Conservation (phyloP, 192 early-diverging fungal species). For the Coemansia sp. region DNA sequence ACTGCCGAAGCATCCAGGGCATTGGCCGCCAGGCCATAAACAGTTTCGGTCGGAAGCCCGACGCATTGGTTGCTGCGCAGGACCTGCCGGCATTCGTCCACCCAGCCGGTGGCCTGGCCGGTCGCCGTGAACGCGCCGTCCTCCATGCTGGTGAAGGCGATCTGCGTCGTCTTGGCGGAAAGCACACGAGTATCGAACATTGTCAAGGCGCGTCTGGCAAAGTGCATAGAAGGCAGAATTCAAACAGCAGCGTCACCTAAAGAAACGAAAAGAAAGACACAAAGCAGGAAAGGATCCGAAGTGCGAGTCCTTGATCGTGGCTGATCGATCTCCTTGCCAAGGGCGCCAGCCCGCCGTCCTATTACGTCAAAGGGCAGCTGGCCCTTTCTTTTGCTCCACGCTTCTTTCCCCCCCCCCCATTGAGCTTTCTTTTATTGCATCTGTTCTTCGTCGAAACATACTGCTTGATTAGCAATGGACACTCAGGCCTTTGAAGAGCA, state of each 20-base stretch:
- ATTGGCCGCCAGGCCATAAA: conserved; percentile 94
- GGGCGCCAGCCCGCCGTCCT: too few species aligned
- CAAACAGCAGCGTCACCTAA: background rate
- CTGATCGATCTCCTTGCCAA: too few species aligned
- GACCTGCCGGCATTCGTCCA: conserved; percentile 51
- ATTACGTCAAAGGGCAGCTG: background rate
- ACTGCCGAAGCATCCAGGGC: conserved; percentile 67
- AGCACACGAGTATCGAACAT: conserved; percentile 13
- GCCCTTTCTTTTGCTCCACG: background rate
- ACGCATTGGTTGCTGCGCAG: conserved; percentile 60
- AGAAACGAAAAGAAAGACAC: background rate
- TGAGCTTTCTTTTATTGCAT: background rate
- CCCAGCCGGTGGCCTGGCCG: conserved; percentile 12
- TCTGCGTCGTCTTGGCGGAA: conserved; percentile 6
- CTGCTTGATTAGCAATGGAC: too few species aligned
- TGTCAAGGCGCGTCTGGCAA: too few species aligned
- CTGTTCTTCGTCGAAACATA: background rate
- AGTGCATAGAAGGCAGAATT: conserved; percentile 4
- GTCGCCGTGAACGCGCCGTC: conserved; percentile 16
- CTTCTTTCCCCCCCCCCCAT: too few species aligned
- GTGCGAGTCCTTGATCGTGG: background rate
- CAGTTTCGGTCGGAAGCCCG: conserved; percentile 96
- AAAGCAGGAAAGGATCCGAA: background rate
- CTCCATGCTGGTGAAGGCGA: conserved; percentile 17
- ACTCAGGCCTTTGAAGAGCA: background rate